A percentile compares a stretch with the other conserved stretches of the same genome.
Conservation (phyloP, 1,284 basidiomycete species). For the Ustilago hordei region DNA sequence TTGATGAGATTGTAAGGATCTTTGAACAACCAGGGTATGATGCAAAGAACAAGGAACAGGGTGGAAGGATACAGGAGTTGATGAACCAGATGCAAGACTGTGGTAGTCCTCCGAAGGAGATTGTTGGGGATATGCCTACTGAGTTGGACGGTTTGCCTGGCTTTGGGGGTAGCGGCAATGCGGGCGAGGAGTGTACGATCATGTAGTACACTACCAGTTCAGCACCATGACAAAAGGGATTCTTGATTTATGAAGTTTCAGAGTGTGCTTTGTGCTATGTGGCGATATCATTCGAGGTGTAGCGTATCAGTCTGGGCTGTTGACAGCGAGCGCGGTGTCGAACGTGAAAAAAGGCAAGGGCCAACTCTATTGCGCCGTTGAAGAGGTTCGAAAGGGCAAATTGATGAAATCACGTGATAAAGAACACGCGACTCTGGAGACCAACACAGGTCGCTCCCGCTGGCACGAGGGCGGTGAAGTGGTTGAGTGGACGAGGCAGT, state of each 20-base stretch:
- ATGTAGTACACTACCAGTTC: conserved; percentile 45
- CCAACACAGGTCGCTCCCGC: conserved; percentile 23
- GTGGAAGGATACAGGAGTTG: conserved; percentile 76
- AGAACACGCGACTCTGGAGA: conserved; percentile 23
- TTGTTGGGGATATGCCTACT: conserved; percentile 90
- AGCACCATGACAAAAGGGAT: not conserved
- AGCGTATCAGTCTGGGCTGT: not conserved
- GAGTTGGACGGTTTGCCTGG: conserved; percentile 69
- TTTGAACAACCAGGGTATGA: conserved; percentile 77
- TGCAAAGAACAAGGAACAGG: conserved; percentile 75
- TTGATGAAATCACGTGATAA: conserved; percentile 22
- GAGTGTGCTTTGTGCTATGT: not conserved
- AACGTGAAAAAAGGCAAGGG: conserved; percentile 15
- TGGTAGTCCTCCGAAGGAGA: conserved; percentile 87
- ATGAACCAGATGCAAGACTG: conserved; percentile 88
- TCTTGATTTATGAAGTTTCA: not conserved
- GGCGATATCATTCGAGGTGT: too few relatives aligned
- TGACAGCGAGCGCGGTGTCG: not conserved
- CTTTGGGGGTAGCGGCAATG: conserved; percentile 40
- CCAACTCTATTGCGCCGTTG: not conserved
- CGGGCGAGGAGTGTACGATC: conserved; percentile 58
- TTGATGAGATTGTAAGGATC: conserved; percentile 78
- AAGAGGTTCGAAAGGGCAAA: conserved; percentile 7
- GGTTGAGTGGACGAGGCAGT: not conserved
- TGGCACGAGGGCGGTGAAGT: not conserved